These are phyloP conservation scores for Epichloe sylvatica DNA, from an alignment of 2,329 filamentous ascomycete genomes.

Conservation along the genomic window DNA sequence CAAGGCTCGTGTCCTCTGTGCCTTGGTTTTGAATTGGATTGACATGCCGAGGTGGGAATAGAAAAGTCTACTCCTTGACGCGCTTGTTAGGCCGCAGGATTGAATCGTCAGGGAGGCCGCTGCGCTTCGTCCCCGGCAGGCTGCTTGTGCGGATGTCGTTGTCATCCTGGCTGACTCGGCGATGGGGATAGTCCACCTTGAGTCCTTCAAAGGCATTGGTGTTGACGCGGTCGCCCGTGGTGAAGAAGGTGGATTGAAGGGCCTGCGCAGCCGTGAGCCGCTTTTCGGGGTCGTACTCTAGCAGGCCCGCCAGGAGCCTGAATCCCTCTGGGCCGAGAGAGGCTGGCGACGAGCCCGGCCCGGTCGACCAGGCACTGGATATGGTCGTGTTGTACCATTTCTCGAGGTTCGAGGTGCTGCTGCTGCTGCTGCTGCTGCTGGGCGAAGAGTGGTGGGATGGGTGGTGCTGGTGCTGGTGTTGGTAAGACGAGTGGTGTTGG, in stretches of 20 bases:
- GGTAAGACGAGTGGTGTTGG: constrained; percentile 5
- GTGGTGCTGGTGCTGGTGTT: constrained; percentile 11
- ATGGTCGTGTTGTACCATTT: constrained; percentile 67
- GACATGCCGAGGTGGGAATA: too few species aligned
- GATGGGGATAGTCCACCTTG: constrained; percentile 76
- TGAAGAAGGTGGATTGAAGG: constrained; percentile 83
- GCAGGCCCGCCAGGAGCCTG: constrained; percentile 62
- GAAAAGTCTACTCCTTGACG: constrained; percentile 35
- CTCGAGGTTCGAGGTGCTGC: constrained; percentile 45
- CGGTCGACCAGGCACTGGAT: constrained; percentile 34
- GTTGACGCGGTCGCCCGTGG: constrained; percentile 55
- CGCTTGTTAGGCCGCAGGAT: constrained; percentile 50
- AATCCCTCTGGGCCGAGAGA: constrained; percentile 65
- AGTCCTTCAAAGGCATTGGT: constrained; percentile 84
- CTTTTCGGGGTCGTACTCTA: constrained; percentile 88
- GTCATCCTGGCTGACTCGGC: constrained; percentile 84
- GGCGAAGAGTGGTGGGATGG: too few species aligned
- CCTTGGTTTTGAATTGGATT: too few species aligned
- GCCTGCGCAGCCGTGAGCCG: constrained; percentile 78
- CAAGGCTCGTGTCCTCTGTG: too few species aligned
- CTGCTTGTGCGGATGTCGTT: constrained; percentile 89
- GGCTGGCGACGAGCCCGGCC: constrained; percentile 26
- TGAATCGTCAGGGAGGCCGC: constrained; percentile 67
- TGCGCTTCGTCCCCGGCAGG: constrained; percentile 80
- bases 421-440: not conserved